A percentile compares a stretch with the other conserved stretches of the same genome.
Conservation (phyloP, 768 basidiomycete genomes). For the Naganishia onofrii region DNA sequence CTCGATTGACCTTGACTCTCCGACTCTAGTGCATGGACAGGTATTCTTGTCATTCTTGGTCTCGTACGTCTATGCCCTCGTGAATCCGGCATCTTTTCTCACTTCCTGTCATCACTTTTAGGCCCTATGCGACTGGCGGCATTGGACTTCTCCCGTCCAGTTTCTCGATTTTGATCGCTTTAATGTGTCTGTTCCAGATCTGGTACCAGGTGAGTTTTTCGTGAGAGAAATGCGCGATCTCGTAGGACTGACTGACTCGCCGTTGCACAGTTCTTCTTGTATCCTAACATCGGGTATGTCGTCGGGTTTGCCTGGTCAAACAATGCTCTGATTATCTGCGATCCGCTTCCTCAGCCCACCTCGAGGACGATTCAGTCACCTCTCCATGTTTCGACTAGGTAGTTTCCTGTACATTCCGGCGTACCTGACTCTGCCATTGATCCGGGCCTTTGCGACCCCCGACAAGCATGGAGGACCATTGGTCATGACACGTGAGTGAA, state of each 20-base stretch:
- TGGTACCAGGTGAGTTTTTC: slow-evolving; percentile 83
- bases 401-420: slow-evolving; percentile 82
- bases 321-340: neutral
- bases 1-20: slow-evolving; percentile 41
- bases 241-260: neutral
- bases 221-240: too few species aligned
- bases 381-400: slow-evolving; percentile 53
- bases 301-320: neutral
- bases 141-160: slow-evolving; percentile 84
- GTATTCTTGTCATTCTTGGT: slow-evolving; percentile 88
- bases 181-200: slow-evolving; percentile 93
- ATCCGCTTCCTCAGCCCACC: slow-evolving; percentile 43
- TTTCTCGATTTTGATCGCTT: slow-evolving; percentile 78
- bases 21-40: slow-evolving; percentile 71
- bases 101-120: slow-evolving; percentile 45
- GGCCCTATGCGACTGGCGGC: slow-evolving; percentile 80
- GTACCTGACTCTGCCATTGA: slow-evolving; percentile 74
- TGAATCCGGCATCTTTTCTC: slow-evolving; percentile 5
- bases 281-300: slow-evolving; percentile 49
- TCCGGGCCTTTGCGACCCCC: slow-evolving; percentile 67
- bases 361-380: slow-evolving; percentile 50
- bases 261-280: slow-evolving; percentile 51
- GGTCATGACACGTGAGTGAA: slow-evolving; percentile 63
- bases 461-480: slow-evolving; percentile 69
- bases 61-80: slow-evolving; percentile 59